Conservation (phyloP, 306 rosid genomes). For the Morella rubra region DNA sequence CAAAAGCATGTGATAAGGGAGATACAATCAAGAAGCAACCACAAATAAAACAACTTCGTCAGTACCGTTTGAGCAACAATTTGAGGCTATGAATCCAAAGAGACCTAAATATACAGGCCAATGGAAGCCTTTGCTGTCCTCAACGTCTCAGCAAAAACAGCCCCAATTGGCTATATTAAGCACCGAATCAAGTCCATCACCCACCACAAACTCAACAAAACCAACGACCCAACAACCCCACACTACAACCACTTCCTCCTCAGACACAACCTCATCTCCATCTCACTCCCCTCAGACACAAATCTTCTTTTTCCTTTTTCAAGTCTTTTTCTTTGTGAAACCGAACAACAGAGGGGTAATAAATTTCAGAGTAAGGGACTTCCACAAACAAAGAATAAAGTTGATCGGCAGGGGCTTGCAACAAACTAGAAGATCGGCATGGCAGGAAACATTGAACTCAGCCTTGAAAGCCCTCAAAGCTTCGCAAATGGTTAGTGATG, state of each 20-base stretch:
- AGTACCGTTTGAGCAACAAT: slow-evolving; percentile 53
- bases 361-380: too few species aligned
- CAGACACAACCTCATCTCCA: slow-evolving; percentile 80
- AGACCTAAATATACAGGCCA: slow-evolving; percentile 75
- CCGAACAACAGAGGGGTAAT: too few species aligned
- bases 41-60: slow-evolving; percentile 36
- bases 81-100: slow-evolving; percentile 64
- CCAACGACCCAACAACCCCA: slow-evolving; percentile 27
- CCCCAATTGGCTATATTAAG: slow-evolving; percentile 44
- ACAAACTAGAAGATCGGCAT: too few species aligned
- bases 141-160: slow-evolving; percentile 51
- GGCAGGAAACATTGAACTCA: too few species aligned
- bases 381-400: too few species aligned
- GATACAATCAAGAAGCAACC: slow-evolving; percentile 57
- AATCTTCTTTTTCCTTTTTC: too few species aligned
- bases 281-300: slow-evolving; percentile 53
- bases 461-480: too few species aligned
- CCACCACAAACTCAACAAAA: slow-evolving; percentile 38
- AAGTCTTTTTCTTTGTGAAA: too few species aligned
- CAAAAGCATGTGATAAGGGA: slow-evolving; percentile 72
- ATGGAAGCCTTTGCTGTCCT: slow-evolving; percentile 86
- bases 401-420: too few species aligned
- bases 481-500: too few species aligned
- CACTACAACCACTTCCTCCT: slow-evolving; percentile 48
- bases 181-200: slow-evolving; percentile 65